phyloP scores from a whole-genome alignment of 2,329 filamentous ascomycete species.

The Trichoderma koningii region DNA sequence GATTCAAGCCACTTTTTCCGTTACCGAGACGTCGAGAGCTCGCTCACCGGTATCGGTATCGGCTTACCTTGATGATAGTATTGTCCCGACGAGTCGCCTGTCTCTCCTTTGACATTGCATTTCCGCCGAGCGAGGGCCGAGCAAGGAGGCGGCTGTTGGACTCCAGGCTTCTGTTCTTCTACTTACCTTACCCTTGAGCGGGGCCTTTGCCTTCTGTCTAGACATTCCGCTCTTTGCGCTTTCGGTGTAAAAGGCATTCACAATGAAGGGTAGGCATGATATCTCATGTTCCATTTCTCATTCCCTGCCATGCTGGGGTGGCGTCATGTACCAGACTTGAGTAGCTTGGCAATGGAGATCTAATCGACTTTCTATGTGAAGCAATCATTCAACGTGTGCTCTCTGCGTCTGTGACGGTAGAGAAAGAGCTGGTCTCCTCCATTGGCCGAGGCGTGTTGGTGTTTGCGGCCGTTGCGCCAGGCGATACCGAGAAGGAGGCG shows the following conservation, averaged over 20 bases:
- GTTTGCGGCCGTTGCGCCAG: conserved; percentile 85
- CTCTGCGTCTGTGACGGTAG: conserved; percentile 93
- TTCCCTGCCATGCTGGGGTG: background rate
- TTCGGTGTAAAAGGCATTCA: background rate
- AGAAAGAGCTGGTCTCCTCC: conserved; percentile 83
- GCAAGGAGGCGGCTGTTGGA: background rate
- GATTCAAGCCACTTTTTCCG: background rate
- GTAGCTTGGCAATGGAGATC: conserved; percentile 23
- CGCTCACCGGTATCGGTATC: background rate
- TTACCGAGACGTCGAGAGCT: background rate
- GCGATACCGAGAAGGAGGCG: conserved; percentile 86
- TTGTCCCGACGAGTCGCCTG: background rate
- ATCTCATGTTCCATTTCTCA: conserved; percentile 4
- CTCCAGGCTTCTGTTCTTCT: background rate
- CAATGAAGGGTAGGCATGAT: conserved; percentile 26
- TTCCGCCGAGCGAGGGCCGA: background rate
- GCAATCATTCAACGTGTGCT: conserved; percentile 92
- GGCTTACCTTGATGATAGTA: background rate
- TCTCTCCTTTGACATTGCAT: background rate
- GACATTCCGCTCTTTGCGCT: background rate
- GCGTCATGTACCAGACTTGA: background rate
- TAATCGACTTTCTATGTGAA: conserved; percentile 42
- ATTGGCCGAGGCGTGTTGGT: conserved; percentile 90
- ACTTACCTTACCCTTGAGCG: background rate
- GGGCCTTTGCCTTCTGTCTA: background rate